Evolutionary conservation across 371 early-diverging fungal genomes (phyloP).

Genomic region (Actinomortierella wolfii): DNA sequence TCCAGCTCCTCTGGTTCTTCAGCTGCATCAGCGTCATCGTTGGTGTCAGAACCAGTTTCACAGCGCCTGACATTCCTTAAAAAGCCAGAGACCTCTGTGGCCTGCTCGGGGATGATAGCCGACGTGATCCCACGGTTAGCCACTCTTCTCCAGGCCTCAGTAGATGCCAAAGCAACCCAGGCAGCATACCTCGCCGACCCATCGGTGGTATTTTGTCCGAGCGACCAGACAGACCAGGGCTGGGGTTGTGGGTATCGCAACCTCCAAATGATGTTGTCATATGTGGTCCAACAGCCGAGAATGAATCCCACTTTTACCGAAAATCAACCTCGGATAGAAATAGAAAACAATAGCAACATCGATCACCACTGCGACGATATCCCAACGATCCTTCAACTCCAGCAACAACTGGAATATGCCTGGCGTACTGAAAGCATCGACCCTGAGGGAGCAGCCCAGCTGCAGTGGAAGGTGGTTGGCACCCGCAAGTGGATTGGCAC

Average conservation of each 20-base stretch:
- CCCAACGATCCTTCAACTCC: constrained; percentile 59
- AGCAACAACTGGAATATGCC: constrained; percentile 67
- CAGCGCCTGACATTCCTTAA: background rate
- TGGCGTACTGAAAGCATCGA: constrained; percentile 76
- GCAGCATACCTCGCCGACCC: constrained; percentile 37
- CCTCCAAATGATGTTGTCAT: constrained; percentile 71
- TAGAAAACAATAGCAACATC: background rate
- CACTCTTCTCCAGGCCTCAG: too few species aligned
- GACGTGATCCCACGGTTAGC: too few species aligned
- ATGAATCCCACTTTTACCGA: constrained; percentile 12
- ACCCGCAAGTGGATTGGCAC: constrained; percentile 84
- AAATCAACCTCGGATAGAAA: background rate
- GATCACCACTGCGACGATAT: constrained; percentile 46
- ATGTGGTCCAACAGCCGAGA: constrained; percentile 48
- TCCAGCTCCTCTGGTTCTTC: background rate
- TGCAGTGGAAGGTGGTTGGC: constrained; percentile 58
- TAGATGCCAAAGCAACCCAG: constrained; percentile 21
- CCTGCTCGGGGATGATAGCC: too few species aligned
- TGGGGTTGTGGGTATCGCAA: constrained; percentile 86
- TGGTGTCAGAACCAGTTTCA: background rate
- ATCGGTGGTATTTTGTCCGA: constrained; percentile 17
- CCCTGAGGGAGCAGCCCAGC: constrained; percentile 65
- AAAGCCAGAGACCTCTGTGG: too few species aligned
- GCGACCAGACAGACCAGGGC: constrained; percentile 56
- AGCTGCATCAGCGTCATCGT: background rate